Evolutionary conservation across 768 basidiomycete genomes (phyloP), one percentile per base, ranked within the genome.

Genomic region (Mycena pura): DNA sequence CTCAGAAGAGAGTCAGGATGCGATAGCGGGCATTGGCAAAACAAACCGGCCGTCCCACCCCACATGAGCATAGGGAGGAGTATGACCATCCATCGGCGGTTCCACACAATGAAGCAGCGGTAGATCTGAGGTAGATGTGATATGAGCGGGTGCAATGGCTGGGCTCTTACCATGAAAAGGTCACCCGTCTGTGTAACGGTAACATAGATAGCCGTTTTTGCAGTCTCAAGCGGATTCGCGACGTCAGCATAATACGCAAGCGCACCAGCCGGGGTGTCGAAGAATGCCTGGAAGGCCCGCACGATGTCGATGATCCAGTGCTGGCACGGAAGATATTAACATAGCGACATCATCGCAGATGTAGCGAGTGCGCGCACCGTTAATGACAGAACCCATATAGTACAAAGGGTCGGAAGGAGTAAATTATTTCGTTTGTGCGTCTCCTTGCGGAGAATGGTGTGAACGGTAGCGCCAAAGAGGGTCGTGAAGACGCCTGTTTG

Each of bases 281-380:
- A 21, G 41, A 64, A 64, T 17, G 53, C 63, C 9, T 47, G 22
- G 6, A 21, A 3, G n/a, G 46, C 59, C 6, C 63, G 59, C 21
- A 54, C 11, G 36, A 64, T 48, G 41, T 64, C 59, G 36, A 64
- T 48, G 3, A 59, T 57, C 47, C 58, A 60, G 36, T 60, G 63
- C 63, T 64, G 9, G 19, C 7, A n/a, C 1, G 2, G 1, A 14
- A 27, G 11, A 17, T 48, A 31, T 7, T 11, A 11, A 48, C 19
- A 11, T 14, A 44, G 28, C 19, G 19, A 17, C 21, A 32, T 24
- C 7, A 11, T 31, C 21, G 15, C 5, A n/a, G n/a, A n/a, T n/a
- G 10, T 25, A 47, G 21, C n/a, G 25, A 14, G 21, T 19, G 11
- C 41, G 50, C 63, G 22, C 17, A 64, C 63, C 24, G 43, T 36